Conservation (phyloP, 106 monocot genomes). For the Acanthochlamys bracteata region DNA sequence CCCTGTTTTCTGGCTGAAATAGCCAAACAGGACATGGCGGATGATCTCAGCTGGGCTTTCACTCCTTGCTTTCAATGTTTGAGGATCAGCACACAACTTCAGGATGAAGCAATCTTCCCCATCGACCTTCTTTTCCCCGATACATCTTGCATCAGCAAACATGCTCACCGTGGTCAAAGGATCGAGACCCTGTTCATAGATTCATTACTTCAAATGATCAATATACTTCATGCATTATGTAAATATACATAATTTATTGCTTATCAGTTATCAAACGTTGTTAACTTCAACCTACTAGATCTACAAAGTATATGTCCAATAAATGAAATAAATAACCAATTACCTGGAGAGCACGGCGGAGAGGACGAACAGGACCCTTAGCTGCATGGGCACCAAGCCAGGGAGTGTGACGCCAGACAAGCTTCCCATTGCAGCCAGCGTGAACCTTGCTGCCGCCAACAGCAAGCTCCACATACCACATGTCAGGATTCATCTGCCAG, state of each 20-base stretch:
- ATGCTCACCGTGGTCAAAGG: constrained; percentile 51
- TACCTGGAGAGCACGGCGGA: constrained; percentile 62
- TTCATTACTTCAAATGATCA: not conserved
- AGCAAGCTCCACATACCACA: constrained; percentile 68
- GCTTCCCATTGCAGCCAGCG: constrained; percentile 56
- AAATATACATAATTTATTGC: too few relatives aligned
- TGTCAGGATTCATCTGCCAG: constrained; percentile 65
- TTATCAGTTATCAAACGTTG: too few relatives aligned
- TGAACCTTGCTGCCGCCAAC: constrained; percentile 49
- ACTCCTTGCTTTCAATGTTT: constrained; percentile 40
- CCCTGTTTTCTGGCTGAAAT: constrained; percentile 53
- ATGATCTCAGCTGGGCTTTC: constrained; percentile 53
- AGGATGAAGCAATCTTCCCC: constrained; percentile 69
- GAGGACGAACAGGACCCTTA: constrained; percentile 52
- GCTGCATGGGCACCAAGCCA: constrained; percentile 56
- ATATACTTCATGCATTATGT: not conserved
- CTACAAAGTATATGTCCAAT: not conserved
- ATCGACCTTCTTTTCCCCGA: constrained; percentile 46
- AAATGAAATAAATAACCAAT: not conserved
- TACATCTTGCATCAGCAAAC: constrained; percentile 42
- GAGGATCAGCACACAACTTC: constrained; percentile 46
- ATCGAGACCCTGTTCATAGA: constrained; percentile 48
- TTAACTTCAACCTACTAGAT: not conserved
- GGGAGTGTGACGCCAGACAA: constrained; percentile 54
- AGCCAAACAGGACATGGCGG: constrained; percentile 52